Conservation (phyloP, 306 rosid genomes). For the Oemleria cerasiformis region DNA sequence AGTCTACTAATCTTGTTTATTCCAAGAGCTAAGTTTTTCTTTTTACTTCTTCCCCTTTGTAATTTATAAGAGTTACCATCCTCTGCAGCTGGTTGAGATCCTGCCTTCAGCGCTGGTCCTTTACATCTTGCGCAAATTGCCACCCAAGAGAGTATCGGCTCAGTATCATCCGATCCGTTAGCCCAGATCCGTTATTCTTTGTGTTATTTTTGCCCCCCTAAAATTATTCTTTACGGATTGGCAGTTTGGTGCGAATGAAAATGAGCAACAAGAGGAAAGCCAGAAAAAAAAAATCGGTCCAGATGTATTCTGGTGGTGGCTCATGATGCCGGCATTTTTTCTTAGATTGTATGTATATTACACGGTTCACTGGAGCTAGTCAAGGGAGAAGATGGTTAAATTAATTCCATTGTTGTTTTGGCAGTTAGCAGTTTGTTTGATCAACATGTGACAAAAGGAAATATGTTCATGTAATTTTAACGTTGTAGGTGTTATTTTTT, state of each 20-base stretch:
- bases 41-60: background rate
- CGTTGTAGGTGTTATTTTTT: conserved; percentile 19
- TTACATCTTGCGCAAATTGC: conserved; percentile 84
- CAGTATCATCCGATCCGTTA: conserved; percentile 80
- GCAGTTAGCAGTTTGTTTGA: conserved; percentile 26
- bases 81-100: conserved; percentile 78
- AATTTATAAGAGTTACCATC: conserved; percentile 15
- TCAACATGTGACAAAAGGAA: conserved; percentile 12
- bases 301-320: conserved; percentile 27
- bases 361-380: conserved; percentile 32
- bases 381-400: conserved; percentile 19
- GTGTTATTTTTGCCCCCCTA: conserved; percentile 26
- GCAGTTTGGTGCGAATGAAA: conserved; percentile 29
- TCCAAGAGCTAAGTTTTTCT: background rate
- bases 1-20: conserved; percentile 24
- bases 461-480: conserved; percentile 27
- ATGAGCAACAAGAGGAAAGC: conserved; percentile 30
- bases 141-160: conserved; percentile 90
- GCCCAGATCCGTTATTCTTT: conserved; percentile 28
- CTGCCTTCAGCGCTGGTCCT: conserved; percentile 94
- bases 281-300: conserved; percentile 22
- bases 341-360: conserved; percentile 25
- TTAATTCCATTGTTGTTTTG: conserved; percentile 32
- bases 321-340: conserved; percentile 26
- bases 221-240: conserved; percentile 21